Conservation (phyloP, 108 stramenopile species). For the Cyclotella sp. region DNA sequence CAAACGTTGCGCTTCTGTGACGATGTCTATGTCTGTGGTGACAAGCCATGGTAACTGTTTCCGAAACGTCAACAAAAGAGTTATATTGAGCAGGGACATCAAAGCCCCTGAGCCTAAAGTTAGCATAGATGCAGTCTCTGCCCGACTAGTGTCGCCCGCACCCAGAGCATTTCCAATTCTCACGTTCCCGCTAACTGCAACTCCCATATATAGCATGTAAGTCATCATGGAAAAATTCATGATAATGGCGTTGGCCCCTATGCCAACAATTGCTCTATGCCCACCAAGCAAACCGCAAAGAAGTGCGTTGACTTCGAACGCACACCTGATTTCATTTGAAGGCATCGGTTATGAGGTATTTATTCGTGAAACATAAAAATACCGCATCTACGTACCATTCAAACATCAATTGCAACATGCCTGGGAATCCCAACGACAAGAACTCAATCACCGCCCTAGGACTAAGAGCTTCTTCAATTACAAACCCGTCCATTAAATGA, state of each 20-base stretch:
- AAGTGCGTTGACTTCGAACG: conserved; percentile 50
- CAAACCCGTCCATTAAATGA: conserved; percentile 40
- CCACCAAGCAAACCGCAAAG: conserved; percentile 45
- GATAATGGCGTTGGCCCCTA: conserved; percentile 49
- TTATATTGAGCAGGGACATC: conserved; percentile 30
- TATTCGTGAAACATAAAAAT: neutral
- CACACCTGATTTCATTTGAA: conserved; percentile 25
- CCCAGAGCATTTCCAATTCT: conserved; percentile 56
- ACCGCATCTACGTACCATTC: conserved; percentile 33
- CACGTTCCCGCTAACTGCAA: conserved; percentile 40
- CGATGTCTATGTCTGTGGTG: conserved; percentile 43
- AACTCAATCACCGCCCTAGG: conserved; percentile 30
- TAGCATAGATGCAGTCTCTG: conserved; percentile 35
- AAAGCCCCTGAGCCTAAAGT: conserved; percentile 17
- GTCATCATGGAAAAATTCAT: conserved; percentile 27
- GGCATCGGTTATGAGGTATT: neutral
- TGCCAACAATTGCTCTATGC: conserved; percentile 43
- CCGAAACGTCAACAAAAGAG: conserved; percentile 31
- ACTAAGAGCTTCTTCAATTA: conserved; percentile 29
- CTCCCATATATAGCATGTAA: conserved; percentile 54
- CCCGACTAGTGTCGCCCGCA: conserved; percentile 49
- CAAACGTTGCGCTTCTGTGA: conserved; percentile 27
- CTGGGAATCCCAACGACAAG: conserved; percentile 44
- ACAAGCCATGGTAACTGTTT: conserved; percentile 37
- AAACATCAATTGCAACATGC: conserved; percentile 47